phyloP scores from a whole-genome alignment of 768 basidiomycete genomes.

The Rubroboletus pulcherrimus region DNA sequence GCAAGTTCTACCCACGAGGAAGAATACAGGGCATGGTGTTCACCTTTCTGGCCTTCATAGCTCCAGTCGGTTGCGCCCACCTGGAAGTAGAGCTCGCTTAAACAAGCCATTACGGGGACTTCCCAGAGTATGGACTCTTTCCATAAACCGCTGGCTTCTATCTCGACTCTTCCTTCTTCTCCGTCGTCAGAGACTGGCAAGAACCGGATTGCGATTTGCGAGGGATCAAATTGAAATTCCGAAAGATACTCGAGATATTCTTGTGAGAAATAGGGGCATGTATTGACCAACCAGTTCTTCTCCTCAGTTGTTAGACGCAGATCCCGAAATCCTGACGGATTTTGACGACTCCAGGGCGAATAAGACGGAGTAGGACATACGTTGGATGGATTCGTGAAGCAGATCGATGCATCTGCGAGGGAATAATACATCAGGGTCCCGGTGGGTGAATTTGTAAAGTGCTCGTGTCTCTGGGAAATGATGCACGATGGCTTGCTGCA shows the following conservation, averaged over 20 bases:
- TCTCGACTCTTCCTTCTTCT: conserved; percentile 60
- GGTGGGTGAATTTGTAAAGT: conserved; percentile 79
- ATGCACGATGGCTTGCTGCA: conserved; percentile 88
- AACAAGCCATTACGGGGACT: conserved; percentile 88
- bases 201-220: conserved; percentile 58
- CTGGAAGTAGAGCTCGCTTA: conserved; percentile 87
- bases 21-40: not conserved
- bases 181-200: conserved; percentile 50
- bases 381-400: conserved; percentile 52
- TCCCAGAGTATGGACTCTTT: conserved; percentile 90
- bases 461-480: conserved; percentile 72
- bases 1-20: not conserved
- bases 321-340: conserved; percentile 60
- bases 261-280: conserved; percentile 71
- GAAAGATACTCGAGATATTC: conserved; percentile 77
- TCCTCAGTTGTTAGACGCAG: conserved; percentile 61
- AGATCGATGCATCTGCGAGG: conserved; percentile 34
- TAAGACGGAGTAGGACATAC: conserved; percentile 38
- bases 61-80: conserved; percentile 77
- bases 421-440: conserved; percentile 62
- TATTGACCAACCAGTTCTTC: conserved; percentile 55
- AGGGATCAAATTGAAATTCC: conserved; percentile 66
- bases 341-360: conserved; percentile 14
- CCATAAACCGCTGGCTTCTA: conserved; percentile 74
- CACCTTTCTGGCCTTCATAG: conserved; percentile 79